Percentiles rank a stretch among this genome's conserved stretches.
These are phyloP conservation scores for Samsoniella hepiali DNA, from an alignment of 2,329 filamentous ascomycete genomes.

Conservation along the genomic window DNA sequence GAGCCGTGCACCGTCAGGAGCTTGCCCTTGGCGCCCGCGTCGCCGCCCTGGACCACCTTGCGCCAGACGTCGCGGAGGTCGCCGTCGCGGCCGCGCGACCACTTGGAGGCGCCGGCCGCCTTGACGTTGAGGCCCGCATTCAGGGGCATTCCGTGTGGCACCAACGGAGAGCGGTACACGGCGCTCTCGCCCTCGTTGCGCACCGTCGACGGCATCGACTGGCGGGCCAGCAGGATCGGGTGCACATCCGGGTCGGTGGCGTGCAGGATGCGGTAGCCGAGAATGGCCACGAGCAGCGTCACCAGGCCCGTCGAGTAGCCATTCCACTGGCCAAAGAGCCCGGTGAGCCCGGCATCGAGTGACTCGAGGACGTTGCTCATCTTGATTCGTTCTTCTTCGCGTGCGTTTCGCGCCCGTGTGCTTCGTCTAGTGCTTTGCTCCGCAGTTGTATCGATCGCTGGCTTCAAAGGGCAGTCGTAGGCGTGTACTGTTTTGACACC, in stretches of 20 bases:
- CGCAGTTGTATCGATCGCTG: neutral
- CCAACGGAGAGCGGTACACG: constrained; percentile 77
- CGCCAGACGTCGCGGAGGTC: constrained; percentile 92
- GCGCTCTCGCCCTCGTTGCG: constrained; percentile 83
- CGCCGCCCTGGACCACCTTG: constrained; percentile 61
- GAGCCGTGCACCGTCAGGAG: constrained; percentile 78
- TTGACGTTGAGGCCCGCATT: constrained; percentile 78
- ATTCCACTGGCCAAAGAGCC: constrained; percentile 77
- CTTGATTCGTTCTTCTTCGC: constrained; percentile 16
- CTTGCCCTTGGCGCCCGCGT: constrained; percentile 65
- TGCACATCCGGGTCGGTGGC: constrained; percentile 84
- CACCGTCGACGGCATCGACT: constrained; percentile 74
- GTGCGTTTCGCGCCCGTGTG: neutral
- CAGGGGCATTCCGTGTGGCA: constrained; percentile 80
- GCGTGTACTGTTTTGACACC: neutral
- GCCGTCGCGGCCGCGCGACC: constrained; percentile 78
- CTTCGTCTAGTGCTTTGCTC: neutral
- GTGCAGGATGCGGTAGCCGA: constrained; percentile 68
- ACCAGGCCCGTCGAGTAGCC: constrained; percentile 69
- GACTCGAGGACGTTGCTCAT: constrained; percentile 50
- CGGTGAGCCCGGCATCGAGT: constrained; percentile 68
- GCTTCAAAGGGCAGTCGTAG: neutral
- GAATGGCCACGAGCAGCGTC: constrained; percentile 61
- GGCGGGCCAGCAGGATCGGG: constrained; percentile 83
- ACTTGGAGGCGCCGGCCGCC: constrained; percentile 74